phyloP scores from a whole-genome alignment of 2,329 filamentous ascomycete species.

The Aspergillus ibericus region DNA sequence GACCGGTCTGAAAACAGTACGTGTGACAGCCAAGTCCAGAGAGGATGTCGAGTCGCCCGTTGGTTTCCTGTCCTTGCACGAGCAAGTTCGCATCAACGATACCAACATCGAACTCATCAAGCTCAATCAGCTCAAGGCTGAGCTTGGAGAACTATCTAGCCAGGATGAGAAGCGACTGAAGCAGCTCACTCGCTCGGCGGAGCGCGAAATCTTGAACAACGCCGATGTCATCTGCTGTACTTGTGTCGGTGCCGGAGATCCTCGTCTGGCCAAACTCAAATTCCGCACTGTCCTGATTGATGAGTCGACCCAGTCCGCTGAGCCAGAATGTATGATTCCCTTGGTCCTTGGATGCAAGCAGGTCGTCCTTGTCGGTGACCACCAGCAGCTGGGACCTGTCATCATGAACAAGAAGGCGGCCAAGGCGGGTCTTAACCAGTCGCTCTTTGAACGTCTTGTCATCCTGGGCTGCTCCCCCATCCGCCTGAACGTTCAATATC shows the following conservation, averaged over 20 bases:
- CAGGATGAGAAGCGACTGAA: slow-evolving; percentile 99
- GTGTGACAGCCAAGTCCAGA: slow-evolving; percentile 96
- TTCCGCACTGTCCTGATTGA: slow-evolving; percentile 98
- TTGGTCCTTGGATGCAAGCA: slow-evolving; percentile 97
- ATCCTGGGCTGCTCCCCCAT: slow-evolving; percentile 89
- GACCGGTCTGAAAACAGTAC: slow-evolving; percentile 93
- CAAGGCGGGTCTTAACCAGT: slow-evolving; percentile 95
- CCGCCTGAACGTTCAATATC: slow-evolving; percentile 93
- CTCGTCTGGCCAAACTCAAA: slow-evolving; percentile 92
- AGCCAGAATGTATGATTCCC: slow-evolving; percentile 98
- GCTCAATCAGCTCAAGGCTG: slow-evolving; percentile 86
- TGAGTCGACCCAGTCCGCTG: slow-evolving; percentile 95
- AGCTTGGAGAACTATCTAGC: slow-evolving; percentile 86
- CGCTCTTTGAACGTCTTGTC: slow-evolving; percentile 94
- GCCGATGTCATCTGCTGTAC: slow-evolving; percentile 99
- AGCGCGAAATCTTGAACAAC: slow-evolving; percentile 91
- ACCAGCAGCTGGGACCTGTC: slow-evolving; percentile 95
- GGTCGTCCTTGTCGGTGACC: slow-evolving; percentile 96
- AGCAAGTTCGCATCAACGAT: slow-evolving; percentile 97
- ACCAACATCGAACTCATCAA: slow-evolving; percentile 92
- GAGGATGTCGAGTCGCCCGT: slow-evolving; percentile 99
- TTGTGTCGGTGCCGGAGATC: slow-evolving; percentile 94
- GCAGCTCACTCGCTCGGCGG: slow-evolving; percentile 86
- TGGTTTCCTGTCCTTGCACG: slow-evolving; percentile 89
- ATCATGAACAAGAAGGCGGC: slow-evolving; percentile 99